These are phyloP conservation scores for Leishmania amazonensis DNA, from an alignment of 208 protist genomes.

Conservation along the genomic window DNA sequence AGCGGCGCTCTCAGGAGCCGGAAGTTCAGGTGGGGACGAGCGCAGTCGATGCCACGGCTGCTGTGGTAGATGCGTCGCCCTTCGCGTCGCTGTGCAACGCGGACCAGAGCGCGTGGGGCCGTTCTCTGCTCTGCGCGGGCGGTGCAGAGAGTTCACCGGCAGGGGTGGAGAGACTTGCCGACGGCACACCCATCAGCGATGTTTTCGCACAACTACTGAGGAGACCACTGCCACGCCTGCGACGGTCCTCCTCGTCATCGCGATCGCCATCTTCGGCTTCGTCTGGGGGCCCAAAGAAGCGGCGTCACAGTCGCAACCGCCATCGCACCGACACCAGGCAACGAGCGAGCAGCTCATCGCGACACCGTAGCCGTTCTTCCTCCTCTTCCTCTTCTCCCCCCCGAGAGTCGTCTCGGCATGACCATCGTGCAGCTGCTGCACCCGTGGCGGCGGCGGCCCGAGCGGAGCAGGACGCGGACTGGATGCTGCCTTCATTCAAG, in stretches of 20 bases:
- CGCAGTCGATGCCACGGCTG: neutral
- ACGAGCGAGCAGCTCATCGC: neutral
- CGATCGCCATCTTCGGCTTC: conserved; percentile 3
- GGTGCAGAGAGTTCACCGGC: neutral
- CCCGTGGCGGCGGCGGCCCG: neutral
- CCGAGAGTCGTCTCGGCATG: neutral
- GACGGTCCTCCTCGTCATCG: conserved; percentile 7
- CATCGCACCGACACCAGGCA: neutral
- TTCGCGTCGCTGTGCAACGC: too few species aligned
- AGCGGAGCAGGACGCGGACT: neutral
- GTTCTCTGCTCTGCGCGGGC: neutral
- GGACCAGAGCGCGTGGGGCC: neutral
- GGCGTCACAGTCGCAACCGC: neutral
- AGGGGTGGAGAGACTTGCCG: neutral
- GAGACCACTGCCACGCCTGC: conserved; percentile 19
- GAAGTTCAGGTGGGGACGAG: neutral
- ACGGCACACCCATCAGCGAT: neutral
- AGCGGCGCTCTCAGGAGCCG: conserved; percentile 9
- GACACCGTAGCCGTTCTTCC: too few species aligned
- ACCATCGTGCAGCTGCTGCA: conserved; percentile 1
- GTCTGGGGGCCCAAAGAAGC: neutral
- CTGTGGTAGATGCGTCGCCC: neutral
- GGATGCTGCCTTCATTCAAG: neutral
- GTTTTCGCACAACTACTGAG: conserved; percentile 19
- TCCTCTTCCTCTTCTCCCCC: neutral